These are phyloP conservation scores for Medicago ruthenica DNA, from an alignment of 306 rosid genomes.

Conservation along the genomic window DNA sequence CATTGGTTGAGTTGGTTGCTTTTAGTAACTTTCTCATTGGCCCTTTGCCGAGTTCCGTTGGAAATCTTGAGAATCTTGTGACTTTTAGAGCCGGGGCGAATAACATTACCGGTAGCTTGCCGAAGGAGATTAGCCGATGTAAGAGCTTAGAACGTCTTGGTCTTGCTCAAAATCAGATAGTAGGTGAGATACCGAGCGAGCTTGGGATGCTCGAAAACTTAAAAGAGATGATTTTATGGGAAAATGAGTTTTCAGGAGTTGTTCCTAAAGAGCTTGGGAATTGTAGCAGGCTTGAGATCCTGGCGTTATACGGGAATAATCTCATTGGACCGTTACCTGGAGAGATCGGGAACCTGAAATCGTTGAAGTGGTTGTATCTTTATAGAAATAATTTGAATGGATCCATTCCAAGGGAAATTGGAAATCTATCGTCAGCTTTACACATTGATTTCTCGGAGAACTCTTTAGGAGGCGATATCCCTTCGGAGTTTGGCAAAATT, in stretches of 20 bases:
- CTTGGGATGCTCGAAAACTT: conserved; percentile 75
- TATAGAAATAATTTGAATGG: conserved; percentile 89
- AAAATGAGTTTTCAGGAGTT: conserved; percentile 72
- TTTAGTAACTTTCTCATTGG: conserved; percentile 82
- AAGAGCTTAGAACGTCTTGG: conserved; percentile 73
- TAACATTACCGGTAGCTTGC: conserved; percentile 80
- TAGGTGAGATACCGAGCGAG: conserved; percentile 79
- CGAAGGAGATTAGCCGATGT: conserved; percentile 76
- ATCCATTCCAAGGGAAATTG: conserved; percentile 87
- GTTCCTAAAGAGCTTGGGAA: conserved; percentile 87
- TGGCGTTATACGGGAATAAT: conserved; percentile 80
- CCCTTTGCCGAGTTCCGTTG: conserved; percentile 75
- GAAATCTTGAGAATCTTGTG: conserved; percentile 72
- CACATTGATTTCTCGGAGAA: conserved; percentile 93
- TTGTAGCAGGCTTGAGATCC: conserved; percentile 68
- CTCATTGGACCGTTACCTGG: conserved; percentile 74
- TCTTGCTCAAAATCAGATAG: conserved; percentile 83
- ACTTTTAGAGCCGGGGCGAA: conserved; percentile 86
- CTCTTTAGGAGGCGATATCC: conserved; percentile 69
- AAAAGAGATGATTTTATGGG: conserved; percentile 70
- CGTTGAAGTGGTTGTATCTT: conserved; percentile 72
- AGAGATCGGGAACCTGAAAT: conserved; percentile 73
- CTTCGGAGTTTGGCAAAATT: conserved; percentile 76
- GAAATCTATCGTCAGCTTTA: conserved; percentile 73
- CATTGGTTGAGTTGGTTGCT: conserved; percentile 73